Percentiles rank a stretch among this genome's conserved stretches.
These are phyloP conservation scores for Ensete glaucum DNA, from an alignment of 176 grass and related monocot genomes.

Conservation along the genomic window DNA sequence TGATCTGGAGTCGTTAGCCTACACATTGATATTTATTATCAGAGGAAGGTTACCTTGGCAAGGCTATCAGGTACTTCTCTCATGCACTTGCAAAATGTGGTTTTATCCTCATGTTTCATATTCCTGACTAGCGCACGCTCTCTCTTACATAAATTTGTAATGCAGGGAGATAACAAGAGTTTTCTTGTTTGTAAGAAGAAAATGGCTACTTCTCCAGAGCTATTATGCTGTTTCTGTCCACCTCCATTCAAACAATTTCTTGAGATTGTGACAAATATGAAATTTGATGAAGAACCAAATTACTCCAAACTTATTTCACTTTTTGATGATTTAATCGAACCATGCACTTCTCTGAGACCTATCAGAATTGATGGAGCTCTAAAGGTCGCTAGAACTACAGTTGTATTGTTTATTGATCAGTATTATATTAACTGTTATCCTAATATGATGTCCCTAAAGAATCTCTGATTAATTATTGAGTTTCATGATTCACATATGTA, in stretches of 20 bases:
- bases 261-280: constrained; percentile 94
- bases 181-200: constrained; percentile 99
- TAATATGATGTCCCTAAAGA: neutral
- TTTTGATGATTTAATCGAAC: constrained; percentile 93
- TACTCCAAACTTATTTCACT: constrained; percentile 88
- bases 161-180: constrained; percentile 96
- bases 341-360: constrained; percentile 65
- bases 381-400: constrained; percentile 44
- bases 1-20: constrained; percentile 90
- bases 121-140: constrained; percentile 16
- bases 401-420: neutral
- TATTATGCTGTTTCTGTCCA: constrained; percentile 78
- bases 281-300: constrained; percentile 97
- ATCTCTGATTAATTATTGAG: constrained; percentile 2
- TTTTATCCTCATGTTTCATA: neutral
- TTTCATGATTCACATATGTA: constrained; percentile 21
- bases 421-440: neutral
- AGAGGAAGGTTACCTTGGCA: constrained; percentile 98
- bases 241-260: constrained; percentile 85
- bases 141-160: neutral
- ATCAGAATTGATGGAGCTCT: constrained; percentile 96
- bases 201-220: constrained; percentile 91
- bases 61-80: constrained; percentile 70
- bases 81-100: neutral
- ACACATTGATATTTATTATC: constrained; percentile 90